phyloP scores from a whole-genome alignment of 768 basidiomycete genomes.

The Auricularia sp. region DNA sequence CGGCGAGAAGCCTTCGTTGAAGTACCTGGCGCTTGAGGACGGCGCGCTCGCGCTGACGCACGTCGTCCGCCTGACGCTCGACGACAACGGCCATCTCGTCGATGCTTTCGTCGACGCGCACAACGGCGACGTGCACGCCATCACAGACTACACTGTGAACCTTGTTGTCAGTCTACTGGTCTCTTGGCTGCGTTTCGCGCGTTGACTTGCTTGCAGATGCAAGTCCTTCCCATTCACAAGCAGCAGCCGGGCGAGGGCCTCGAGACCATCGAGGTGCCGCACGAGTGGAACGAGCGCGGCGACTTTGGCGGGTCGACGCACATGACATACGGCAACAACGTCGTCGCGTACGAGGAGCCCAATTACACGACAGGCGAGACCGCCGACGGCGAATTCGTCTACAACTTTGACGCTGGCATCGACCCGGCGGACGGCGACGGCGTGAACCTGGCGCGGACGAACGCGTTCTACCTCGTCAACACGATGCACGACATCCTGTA shows the following conservation, averaged over 20 bases:
- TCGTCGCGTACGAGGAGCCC: constrained; percentile 21
- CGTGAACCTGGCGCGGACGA: constrained; percentile 40
- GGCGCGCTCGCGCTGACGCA: constrained; percentile 31
- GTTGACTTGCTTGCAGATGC: constrained; percentile 24
- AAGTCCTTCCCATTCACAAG: constrained; percentile 41
- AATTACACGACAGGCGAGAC: constrained; percentile 28
- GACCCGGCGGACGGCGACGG: constrained; percentile 36
- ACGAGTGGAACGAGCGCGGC: constrained; percentile 38
- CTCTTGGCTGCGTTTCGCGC: not conserved
- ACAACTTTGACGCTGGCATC: constrained; percentile 23
- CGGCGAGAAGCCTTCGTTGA: constrained; percentile 26
- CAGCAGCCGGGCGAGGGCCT: constrained; percentile 43
- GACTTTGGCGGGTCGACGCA: not conserved
- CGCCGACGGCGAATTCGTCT: constrained; percentile 29
- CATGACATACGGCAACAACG: constrained; percentile 27
- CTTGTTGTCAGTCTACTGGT: constrained; percentile 25
- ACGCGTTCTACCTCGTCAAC: constrained; percentile 48
- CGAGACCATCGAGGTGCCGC: constrained; percentile 38
- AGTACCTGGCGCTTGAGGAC: constrained; percentile 33
- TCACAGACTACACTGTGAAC: constrained; percentile 43
- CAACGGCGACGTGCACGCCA: constrained; percentile 39
- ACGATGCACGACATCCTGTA: constrained; percentile 44
- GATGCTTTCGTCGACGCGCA: constrained; percentile 53
- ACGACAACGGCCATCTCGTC: constrained; percentile 36
- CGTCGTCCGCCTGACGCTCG: constrained; percentile 33